Percentiles rank a stretch among this genome's conserved stretches.
Evolutionary conservation across 2,329 filamentous ascomycete species (phyloP).

Genomic region (Helotiales sp.): DNA sequence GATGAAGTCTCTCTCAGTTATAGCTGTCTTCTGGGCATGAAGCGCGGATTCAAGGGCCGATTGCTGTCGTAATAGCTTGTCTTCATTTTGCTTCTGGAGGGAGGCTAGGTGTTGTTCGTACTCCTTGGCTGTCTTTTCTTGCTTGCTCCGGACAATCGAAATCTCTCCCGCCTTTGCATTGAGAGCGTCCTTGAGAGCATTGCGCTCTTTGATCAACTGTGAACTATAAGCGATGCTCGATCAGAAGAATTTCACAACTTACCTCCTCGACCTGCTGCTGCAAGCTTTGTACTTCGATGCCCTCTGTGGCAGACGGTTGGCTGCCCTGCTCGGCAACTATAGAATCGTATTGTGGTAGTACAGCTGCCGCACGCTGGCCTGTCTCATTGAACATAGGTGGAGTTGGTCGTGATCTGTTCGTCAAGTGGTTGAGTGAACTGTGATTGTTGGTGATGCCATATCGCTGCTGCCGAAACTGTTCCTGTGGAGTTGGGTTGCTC

Average conservation of each 20-base stretch:
- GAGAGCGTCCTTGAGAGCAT: conserved; percentile 57
- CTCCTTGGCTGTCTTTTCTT: conserved; percentile 59
- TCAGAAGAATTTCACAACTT: not conserved
- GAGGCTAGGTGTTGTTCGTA: conserved; percentile 62
- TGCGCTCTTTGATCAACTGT: conserved; percentile 49
- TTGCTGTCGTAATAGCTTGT: conserved; percentile 64
- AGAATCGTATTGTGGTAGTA: conserved; percentile 18
- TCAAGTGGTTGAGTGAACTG: conserved; percentile 9
- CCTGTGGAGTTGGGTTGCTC: conserved; percentile 20
- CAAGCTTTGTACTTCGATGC: conserved; percentile 22
- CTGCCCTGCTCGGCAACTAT: conserved; percentile 18
- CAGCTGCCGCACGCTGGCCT: conserved; percentile 1
- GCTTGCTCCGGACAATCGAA: conserved; percentile 71
- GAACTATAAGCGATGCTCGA: conserved; percentile 7
- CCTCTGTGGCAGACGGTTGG: conserved; percentile 7
- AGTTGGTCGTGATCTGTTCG: conserved; percentile 15
- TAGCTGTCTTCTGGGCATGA: conserved; percentile 62
- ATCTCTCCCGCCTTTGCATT: conserved; percentile 69
- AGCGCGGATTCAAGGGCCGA: conserved; percentile 63
- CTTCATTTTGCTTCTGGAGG: conserved; percentile 62
- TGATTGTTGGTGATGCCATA: conserved; percentile 19
- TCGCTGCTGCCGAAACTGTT: conserved; percentile 27
- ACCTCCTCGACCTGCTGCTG: conserved; percentile 32
- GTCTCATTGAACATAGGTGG: conserved; percentile 17
- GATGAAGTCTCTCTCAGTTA: conserved; percentile 71